Evolutionary conservation across 2,329 filamentous ascomycete genomes (phyloP).

Genomic region (Cladobotryum protrusum): DNA sequence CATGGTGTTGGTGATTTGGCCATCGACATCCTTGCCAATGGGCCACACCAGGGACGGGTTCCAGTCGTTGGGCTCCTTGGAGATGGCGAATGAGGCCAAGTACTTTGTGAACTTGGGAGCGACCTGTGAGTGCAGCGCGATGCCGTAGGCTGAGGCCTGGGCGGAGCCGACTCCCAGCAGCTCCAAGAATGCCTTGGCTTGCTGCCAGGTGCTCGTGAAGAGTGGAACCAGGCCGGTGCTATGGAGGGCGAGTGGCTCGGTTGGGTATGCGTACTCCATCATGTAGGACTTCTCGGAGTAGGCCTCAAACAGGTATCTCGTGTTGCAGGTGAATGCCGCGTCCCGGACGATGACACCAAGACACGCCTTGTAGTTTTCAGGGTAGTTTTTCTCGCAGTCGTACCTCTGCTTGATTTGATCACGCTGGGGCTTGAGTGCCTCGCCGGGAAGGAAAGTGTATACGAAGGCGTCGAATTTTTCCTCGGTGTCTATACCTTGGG

Average conservation of each 20-base stretch:
- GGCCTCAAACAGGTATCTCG: constrained; percentile 5
- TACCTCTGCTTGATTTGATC: constrained; percentile 3
- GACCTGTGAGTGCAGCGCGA: neutral
- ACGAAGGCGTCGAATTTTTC: neutral
- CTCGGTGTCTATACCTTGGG: neutral
- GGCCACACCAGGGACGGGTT: neutral
- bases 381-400: neutral
- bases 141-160: neutral
- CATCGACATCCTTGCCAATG: neutral
- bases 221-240: neutral
- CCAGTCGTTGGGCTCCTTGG: neutral
- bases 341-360: constrained; percentile 3
- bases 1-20: neutral
- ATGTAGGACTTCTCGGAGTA: constrained; percentile 5
- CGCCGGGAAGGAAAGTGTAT: neutral
- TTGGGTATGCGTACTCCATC: constrained; percentile 11
- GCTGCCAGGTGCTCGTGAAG: neutral
- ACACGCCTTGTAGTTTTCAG: neutral
- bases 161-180: neutral
- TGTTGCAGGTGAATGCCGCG: constrained; percentile 13
- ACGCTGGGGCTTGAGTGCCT: neutral
- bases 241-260: neutral
- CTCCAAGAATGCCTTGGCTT: neutral
- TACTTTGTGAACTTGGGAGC: neutral
- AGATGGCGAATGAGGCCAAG: neutral